Conservation (phyloP, 768 basidiomycete species). For the Crucibulum laeve region DNA sequence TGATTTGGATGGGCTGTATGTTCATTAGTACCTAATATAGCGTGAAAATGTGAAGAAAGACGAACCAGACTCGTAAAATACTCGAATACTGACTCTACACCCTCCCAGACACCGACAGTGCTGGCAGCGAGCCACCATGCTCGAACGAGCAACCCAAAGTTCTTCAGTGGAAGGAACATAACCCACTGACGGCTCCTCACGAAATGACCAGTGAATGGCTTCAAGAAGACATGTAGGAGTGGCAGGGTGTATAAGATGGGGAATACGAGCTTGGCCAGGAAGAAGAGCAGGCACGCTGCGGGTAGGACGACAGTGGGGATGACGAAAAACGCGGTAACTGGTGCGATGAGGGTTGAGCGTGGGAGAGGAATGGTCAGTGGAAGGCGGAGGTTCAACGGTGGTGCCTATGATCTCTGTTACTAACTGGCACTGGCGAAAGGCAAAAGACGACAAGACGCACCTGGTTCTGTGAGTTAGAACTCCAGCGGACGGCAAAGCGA, state of each 20-base stretch:
- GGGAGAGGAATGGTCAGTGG: too few relatives aligned
- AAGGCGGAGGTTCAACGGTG: too few relatives aligned
- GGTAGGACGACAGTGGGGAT: slow-evolving; percentile 34
- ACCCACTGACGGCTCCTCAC: slow-evolving; percentile 48
- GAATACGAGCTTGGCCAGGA: slow-evolving; percentile 36
- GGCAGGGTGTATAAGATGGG: slow-evolving; percentile 57
- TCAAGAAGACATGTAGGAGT: slow-evolving; percentile 41
- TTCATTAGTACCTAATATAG: slow-evolving; percentile 2
- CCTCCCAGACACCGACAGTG: slow-evolving; percentile 61
- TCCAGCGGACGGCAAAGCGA: slow-evolving; percentile 49
- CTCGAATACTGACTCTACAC: slow-evolving; percentile 57
- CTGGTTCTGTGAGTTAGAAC: slow-evolving; percentile 5
- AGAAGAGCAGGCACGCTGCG: slow-evolving; percentile 41
- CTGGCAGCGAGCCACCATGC: slow-evolving; percentile 47
- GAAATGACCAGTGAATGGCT: slow-evolving; percentile 64
- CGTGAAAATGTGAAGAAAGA: neutral
- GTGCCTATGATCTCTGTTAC: too few relatives aligned
- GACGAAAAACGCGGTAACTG: slow-evolving; percentile 33
- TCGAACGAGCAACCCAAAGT: slow-evolving; percentile 39
- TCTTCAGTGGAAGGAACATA: slow-evolving; percentile 40
- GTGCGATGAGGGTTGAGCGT: too few relatives aligned
- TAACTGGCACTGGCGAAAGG: neutral
- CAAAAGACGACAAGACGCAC: too few relatives aligned
- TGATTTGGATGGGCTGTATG: slow-evolving; percentile 43
- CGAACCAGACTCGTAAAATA: slow-evolving; percentile 52